Evolutionary conservation across 2,329 filamentous ascomycete species (phyloP).

Genomic region (Pseudogymnoascus sp.): DNA sequence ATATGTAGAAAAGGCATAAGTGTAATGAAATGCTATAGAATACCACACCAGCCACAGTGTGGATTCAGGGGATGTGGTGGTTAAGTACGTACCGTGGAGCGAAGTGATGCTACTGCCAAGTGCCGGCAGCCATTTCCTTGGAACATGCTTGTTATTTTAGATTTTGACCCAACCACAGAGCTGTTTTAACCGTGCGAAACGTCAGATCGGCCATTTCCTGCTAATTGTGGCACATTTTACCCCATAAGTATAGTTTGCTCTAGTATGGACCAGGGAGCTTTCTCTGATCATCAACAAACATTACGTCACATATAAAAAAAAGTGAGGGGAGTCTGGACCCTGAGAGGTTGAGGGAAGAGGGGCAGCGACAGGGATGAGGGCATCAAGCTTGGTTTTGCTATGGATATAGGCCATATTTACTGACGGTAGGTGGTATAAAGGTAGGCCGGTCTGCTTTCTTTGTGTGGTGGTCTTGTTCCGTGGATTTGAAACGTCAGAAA

Average conservation of each 20-base stretch:
- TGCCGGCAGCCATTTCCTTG: constrained; percentile 2
- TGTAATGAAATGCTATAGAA: neutral
- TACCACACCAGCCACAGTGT: neutral
- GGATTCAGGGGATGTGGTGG: neutral
- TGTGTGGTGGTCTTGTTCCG: neutral
- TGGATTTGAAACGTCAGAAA: neutral
- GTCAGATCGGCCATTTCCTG: neutral
- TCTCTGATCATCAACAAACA: neutral
- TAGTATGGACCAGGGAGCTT: constrained; percentile 1
- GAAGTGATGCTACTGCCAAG: neutral
- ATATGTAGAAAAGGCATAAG: neutral
- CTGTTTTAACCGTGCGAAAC: neutral
- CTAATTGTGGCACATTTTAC: neutral
- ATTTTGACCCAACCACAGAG: neutral
- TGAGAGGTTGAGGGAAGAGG: neutral
- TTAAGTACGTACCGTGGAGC: neutral
- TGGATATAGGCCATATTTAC: neutral
- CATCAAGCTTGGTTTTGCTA: neutral
- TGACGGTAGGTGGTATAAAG: constrained; percentile 1
- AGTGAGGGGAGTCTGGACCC: neutral
- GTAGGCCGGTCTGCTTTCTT: neutral
- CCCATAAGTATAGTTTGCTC: neutral
- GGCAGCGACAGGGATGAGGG: neutral
- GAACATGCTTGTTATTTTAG: neutral
- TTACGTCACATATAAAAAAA: neutral